These are phyloP conservation scores for Vaccinium corymbosum DNA, from an alignment of 148 eudicot genomes.

Conservation along the genomic window DNA sequence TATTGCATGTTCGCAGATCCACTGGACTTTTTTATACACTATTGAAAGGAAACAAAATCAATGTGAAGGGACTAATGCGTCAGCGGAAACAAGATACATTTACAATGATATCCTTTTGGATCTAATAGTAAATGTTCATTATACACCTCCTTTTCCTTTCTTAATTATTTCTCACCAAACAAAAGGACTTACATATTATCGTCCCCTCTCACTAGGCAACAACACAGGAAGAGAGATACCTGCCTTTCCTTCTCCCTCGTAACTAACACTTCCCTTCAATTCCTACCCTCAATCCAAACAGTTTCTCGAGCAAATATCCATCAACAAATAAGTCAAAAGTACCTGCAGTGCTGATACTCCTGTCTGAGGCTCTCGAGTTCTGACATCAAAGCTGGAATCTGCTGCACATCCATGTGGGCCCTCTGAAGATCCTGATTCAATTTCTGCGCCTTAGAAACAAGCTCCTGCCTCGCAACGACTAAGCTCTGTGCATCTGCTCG, in stretches of 20 bases:
- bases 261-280: neutral
- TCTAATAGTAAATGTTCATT: neutral
- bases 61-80: neutral
- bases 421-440: constrained; percentile 64
- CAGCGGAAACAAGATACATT: neutral
- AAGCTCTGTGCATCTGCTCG: constrained; percentile 75
- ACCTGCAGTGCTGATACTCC: constrained; percentile 96
- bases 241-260: neutral
- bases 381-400: constrained; percentile 68
- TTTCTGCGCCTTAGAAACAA: constrained; percentile 63
- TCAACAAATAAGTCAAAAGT: constrained; percentile 14
- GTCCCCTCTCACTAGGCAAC: neutral
- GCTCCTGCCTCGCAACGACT: constrained; percentile 74
- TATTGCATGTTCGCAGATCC: neutral
- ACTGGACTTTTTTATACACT: neutral
- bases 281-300: neutral
- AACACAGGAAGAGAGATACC: neutral
- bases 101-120: neutral
- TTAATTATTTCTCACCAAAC: neutral
- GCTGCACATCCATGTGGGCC: constrained; percentile 61
- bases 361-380: constrained; percentile 78
- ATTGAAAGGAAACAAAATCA: neutral
- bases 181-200: neutral
- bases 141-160: neutral
- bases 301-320: neutral